Conservation (phyloP, 257 asterid species). For the Capsicum chinense region DNA sequence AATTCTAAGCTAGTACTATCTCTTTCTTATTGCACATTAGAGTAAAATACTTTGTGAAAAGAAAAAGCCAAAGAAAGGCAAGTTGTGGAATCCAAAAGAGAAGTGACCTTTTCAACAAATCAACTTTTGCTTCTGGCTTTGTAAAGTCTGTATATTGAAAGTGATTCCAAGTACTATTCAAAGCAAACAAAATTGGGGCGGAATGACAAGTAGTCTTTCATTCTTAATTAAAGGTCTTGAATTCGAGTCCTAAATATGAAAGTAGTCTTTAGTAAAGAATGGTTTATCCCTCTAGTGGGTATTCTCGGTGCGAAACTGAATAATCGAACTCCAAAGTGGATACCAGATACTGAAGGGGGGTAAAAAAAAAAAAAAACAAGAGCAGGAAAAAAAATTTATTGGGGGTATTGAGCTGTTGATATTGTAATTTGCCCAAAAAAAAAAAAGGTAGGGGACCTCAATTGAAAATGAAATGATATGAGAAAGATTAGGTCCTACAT, state of each 20-base stretch:
- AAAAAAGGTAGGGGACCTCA: not conserved
- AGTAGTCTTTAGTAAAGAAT: too few relatives aligned
- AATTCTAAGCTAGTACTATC: not conserved
- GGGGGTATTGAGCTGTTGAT: constrained; percentile 13
- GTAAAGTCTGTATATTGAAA: not conserved
- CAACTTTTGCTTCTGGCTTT: constrained; percentile 18
- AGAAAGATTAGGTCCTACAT: constrained; percentile 4
- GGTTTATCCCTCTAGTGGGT: too few relatives aligned
- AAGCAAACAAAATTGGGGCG: not conserved
- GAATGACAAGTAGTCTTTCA: too few relatives aligned
- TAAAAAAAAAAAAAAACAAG: not conserved
- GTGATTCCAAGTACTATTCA: constrained; percentile 14
- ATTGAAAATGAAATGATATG: not conserved
- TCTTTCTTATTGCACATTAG: too few relatives aligned
- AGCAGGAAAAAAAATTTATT: not conserved
- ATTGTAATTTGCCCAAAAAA: not conserved
- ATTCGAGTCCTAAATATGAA: too few relatives aligned
- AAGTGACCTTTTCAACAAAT: constrained; percentile 34
- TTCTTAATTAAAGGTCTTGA: too few relatives aligned
- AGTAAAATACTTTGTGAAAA: not conserved
- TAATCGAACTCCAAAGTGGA: too few relatives aligned
- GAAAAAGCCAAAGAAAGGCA: not conserved
- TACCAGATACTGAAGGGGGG: too few relatives aligned
- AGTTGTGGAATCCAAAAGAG: constrained; percentile 27
- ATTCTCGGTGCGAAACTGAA: too few relatives aligned